Base-by-base conservation (phyloP, 306 rosid genomes). In the Sechiopsis laciniata region DNA sequence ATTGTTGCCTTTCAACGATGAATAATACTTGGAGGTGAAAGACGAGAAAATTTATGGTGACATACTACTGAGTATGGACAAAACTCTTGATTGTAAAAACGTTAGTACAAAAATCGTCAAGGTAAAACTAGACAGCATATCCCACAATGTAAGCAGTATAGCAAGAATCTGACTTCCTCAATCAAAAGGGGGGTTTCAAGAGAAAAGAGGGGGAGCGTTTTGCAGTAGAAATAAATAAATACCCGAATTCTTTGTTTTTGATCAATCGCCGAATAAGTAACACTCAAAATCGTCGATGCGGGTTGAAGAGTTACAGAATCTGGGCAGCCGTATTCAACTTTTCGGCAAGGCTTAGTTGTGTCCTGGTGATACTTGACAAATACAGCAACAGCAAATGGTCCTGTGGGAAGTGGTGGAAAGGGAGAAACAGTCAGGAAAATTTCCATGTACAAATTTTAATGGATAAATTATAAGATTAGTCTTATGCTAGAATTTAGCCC, bases 301-400 rank as follows among this genome's bases (percentile, higher is more conserved):
- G 55, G 65, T 55, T 53, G 40, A 32, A 10, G 53, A 65, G 75
- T 76, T 82, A 93, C 91, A 93, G 88, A 79, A 90, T 80, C 82
- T 93, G 97, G 45, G 98, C 98, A 53, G 98, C 96, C 0, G 98
- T 90, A 85, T 90, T 93, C 89, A 93, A 80, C 79, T 90, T 92
- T 73, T 92, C 98, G 3, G 96, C 98, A 75, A 90, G 77, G 83
- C 88, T 74, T 53, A 92, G 88, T 76, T 88, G 91, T 60, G 97
- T 90, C 82, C 97, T 84, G 53, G 97, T 89, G 80, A 92, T 88
- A 80, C 96, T 92, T 21, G 97, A 89, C 74, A 92, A 80, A 80
- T 92, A 92, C 53, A 92, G 80, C 86, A 85, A 80, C 69, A 92
- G 87, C 95, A 92, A 75, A 74, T 89, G 86, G 81, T 92, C 97